Conservation (phyloP, 2,329 filamentous ascomycete species). For the Phoma herbarum region DNA sequence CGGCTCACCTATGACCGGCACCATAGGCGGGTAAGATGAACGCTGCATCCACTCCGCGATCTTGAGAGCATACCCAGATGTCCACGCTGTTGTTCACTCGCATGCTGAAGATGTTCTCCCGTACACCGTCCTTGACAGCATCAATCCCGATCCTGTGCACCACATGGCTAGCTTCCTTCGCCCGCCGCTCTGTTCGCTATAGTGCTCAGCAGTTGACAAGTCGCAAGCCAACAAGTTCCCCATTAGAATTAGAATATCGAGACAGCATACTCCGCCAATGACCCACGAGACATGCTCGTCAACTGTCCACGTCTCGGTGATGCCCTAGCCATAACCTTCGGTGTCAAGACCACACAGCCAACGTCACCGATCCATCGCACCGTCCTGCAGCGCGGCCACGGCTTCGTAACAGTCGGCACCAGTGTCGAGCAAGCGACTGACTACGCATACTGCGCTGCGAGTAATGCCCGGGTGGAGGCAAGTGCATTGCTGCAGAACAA, state of each 20-base stretch:
- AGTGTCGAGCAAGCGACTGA: conserved; percentile 52
- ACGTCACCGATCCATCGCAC: conserved; percentile 34
- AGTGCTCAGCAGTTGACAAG: not conserved
- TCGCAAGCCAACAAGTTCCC: conserved; percentile 25
- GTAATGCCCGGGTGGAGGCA: conserved; percentile 50
- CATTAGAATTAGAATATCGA: conserved; percentile 42
- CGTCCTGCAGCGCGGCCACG: conserved; percentile 54
- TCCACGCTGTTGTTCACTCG: conserved; percentile 51
- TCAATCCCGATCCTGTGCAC: conserved; percentile 31
- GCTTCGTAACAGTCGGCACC: conserved; percentile 48
- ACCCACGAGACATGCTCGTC: conserved; percentile 39
- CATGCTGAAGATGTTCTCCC: conserved; percentile 51
- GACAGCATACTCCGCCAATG: conserved; percentile 19
- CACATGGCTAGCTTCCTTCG: conserved; percentile 53
- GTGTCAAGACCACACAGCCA: conserved; percentile 28
- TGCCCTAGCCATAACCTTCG: conserved; percentile 33
- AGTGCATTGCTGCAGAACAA: conserved; percentile 37
- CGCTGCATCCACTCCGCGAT: conserved; percentile 52
- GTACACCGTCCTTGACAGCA: conserved; percentile 31
- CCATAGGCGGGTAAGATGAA: conserved; percentile 44
- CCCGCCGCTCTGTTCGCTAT: not conserved
- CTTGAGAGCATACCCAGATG: conserved; percentile 49
- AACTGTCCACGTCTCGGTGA: conserved; percentile 31
- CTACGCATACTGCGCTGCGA: conserved; percentile 49
- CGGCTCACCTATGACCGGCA: conserved; percentile 34